These are phyloP conservation scores for Sporormia fimetaria DNA, from an alignment of 495 filamentous ascomycete genomes.

Conservation along the genomic window DNA sequence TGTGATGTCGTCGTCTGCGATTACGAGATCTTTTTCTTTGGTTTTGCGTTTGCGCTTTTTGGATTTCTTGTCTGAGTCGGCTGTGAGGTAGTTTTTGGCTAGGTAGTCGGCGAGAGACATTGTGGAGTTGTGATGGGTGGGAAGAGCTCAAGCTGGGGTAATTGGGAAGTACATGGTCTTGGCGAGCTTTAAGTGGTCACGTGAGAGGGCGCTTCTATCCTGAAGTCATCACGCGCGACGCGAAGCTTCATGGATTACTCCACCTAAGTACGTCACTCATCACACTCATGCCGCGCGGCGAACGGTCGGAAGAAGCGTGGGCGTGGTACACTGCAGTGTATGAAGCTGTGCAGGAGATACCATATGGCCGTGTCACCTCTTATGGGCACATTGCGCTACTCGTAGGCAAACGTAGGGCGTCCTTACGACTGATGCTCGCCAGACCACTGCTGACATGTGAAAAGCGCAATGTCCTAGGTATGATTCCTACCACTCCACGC, in stretches of 20 bases:
- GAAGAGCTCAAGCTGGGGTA: not conserved
- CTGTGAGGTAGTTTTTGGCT: constrained; percentile 85
- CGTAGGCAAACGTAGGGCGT: constrained; percentile 63
- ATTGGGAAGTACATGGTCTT: not conserved
- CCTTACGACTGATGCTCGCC: not conserved
- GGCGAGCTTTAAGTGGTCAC: constrained; percentile 8
- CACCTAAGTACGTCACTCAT: not conserved
- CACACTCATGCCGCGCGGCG: constrained; percentile 18
- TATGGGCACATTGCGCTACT: constrained; percentile 82
- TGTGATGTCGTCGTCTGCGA: constrained; percentile 79
- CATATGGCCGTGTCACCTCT: constrained; percentile 67
- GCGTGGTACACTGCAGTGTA: constrained; percentile 80
- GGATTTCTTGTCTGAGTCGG: constrained; percentile 66
- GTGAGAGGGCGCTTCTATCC: constrained; percentile 6
- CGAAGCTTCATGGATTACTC: not conserved
- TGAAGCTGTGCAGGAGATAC: constrained; percentile 71
- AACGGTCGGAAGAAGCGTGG: constrained; percentile 71
- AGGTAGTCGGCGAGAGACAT: constrained; percentile 75
- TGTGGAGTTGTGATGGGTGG: constrained; percentile 7
- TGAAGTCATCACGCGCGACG: constrained; percentile 2
- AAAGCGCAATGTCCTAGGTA: constrained; percentile 37
- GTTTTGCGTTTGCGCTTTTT: constrained; percentile 68
- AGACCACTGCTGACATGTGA: constrained; percentile 7
- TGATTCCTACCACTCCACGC: too few relatives aligned
- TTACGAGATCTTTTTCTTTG: constrained; percentile 53